Base-by-base conservation (phyloP, 441 rosid genomes). In the Euphorbia schlechtendalii region DNA sequence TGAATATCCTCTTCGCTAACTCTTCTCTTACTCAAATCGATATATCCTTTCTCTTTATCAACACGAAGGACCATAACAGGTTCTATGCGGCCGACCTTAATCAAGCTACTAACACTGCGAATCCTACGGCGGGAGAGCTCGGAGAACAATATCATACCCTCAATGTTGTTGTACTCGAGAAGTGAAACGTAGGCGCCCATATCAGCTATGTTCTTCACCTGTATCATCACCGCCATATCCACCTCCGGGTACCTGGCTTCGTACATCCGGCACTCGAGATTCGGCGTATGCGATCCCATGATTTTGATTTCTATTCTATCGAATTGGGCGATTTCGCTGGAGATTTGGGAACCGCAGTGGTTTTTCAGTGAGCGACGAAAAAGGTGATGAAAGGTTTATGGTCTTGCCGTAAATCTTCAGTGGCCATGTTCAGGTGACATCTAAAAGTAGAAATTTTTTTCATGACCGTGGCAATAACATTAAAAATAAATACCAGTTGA, bases 51-150 rank as follows among this genome's bases (percentile, higher is more conserved):
- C 66, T 94, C 97, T 78, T 89, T 94, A 63, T 94, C 96, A 0
- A 94, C 99, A 69, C 97, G 86, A 13, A 94, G 86, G 9, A 94
- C 98, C 98, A 94, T 94, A 17, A 90, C 98, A 22, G 99, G 99
- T 87, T 94, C 99, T 59, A 80, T 94, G 53, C 96, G 84, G 49
- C 98, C 99, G 2, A 94, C 96, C 85, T 89, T 94, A 71, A 94
- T 91, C 69, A 94, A 78, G 71, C 96, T 89, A 63, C 92, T 94
- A 62, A 89, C 98, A 53, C 98, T 91, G 8, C 99, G 89, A 81
- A 94, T 94, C 67, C 99, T 89, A 70, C 99, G 97, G 58, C 97
- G 95, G 18, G 99, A 94, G 63, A 94, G 96, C 94, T 94, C 99
- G 40, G 97, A 90, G 83, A 94, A 94, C 36, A 91, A 80, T 71